Evolutionary conservation across 129 eudicot species (phyloP), one percentile per base, ranked within the genome.

Genomic region (Tagetes erecta): DNA sequence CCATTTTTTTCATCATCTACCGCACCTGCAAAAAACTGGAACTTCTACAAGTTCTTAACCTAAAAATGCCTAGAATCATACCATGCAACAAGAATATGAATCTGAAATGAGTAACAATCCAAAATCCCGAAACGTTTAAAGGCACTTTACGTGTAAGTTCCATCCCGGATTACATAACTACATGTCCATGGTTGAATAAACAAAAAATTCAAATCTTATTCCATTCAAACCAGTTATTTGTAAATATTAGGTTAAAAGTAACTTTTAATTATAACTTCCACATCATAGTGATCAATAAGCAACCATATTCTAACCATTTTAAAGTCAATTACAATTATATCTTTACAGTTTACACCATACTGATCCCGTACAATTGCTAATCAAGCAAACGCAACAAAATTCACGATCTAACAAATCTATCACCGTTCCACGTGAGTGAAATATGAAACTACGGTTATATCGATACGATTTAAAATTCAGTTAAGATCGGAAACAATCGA

Each of bases 401-500:
- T 51, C 39, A 20, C 73, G 73, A 78, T 64, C 73, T 51, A 31
- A 70, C 35, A 31, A 78, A 45, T n/a, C 58, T 46, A 49, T 35
- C n/a, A 27, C 68, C 37, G 36, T 12, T 73, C 76, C 67, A 50
- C 58, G 13, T 30, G 71, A 62, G 9, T 34, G 10, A 45, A 8
- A 50, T 3, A 63, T 3, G 50, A 65, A 75, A 40, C 66, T 10
- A 69, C 8, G 10, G 20, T 63, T 5, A 46, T 68, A 47, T 31
- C 8, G 59, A 60, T 51, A 40, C n/a, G 67, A 75, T 74, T 68
- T 34, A 67, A 30, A 70, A 74, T 34, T 74, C 45, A 12, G 68
- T 44, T 14, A 55, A 55, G 76, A 70, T 70, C 74, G 44, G 42
- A 35, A 12, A 49, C 27, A 51, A 60, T 39, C 60, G 60, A 50